Conservation (phyloP, 495 filamentous ascomycete genomes). For the Filosporella fistucella region DNA sequence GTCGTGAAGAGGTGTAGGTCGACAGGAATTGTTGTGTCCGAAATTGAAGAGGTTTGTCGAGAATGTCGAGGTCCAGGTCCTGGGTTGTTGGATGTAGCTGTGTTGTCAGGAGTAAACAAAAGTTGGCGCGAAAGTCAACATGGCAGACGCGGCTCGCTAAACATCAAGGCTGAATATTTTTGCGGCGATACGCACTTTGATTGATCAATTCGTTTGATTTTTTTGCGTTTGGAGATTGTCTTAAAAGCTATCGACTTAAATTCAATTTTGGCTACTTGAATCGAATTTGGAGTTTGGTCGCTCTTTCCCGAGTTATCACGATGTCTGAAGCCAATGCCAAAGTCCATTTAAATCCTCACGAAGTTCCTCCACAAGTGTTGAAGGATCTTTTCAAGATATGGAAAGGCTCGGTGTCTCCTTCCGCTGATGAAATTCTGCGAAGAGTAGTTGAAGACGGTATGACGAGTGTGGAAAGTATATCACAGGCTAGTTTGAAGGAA, state of each 20-base stretch:
- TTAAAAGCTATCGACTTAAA: no score
- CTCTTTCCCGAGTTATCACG: no score
- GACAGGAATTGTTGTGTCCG: constrained; percentile 8
- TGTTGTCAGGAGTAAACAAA: constrained; percentile 20
- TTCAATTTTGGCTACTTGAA: no score
- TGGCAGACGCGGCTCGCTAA: constrained; percentile 14
- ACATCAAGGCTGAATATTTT: not conserved
- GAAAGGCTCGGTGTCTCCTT: no score
- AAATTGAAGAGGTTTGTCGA: constrained; percentile 3
- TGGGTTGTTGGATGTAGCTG: constrained; percentile 14
- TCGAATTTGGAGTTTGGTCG: no score
- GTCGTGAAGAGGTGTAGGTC: not conserved
- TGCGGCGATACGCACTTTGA: no score
- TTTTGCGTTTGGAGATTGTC: no score
- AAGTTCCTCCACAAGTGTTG: constrained; percentile 62
- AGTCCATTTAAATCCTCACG: constrained; percentile 56
- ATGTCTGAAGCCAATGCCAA: not conserved
- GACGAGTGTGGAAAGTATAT: not conserved
- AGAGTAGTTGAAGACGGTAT: not conserved
- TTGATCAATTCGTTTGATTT: no score
- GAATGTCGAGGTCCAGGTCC: constrained; percentile 13
- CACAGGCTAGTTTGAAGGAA: not conserved
- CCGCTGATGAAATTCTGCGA: no score
- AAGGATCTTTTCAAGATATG: constrained; percentile 55
- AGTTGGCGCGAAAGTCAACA: constrained; percentile 23